These are phyloP conservation scores for Panicum hallii DNA, from an alignment of 202 grass and related monocot genomes.

Conservation along the genomic window DNA sequence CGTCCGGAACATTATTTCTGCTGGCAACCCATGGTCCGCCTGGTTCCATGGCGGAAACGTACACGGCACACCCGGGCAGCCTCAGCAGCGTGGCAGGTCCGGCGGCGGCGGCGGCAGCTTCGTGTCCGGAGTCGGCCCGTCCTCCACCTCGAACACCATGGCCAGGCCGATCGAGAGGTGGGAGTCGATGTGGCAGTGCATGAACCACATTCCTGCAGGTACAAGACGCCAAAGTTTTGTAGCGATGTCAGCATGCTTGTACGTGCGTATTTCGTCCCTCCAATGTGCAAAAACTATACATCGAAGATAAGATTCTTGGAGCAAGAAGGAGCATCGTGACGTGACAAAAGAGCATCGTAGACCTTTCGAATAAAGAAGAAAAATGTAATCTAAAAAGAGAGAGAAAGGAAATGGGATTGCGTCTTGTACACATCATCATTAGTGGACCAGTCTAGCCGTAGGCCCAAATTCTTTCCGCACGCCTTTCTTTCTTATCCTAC, in stretches of 20 bases:
- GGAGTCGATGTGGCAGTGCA: slow-evolving; percentile 47
- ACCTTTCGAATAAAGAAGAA: slow-evolving; percentile 18
- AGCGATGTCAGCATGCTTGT: neutral
- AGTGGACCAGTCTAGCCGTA: slow-evolving; percentile 6
- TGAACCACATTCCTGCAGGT: slow-evolving; percentile 56
- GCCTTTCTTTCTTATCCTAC: neutral
- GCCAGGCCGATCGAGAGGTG: slow-evolving; percentile 58
- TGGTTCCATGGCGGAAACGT: neutral
- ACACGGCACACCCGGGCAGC: neutral
- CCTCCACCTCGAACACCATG: slow-evolving; percentile 62
- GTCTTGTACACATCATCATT: neutral
- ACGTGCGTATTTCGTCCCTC: neutral
- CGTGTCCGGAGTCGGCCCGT: slow-evolving; percentile 50
- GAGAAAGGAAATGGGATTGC: neutral
- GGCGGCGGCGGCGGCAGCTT: slow-evolving; percentile 51
- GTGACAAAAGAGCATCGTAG: neutral
- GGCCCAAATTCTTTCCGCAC: slow-evolving; percentile 18
- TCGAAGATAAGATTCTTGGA: slow-evolving; percentile 1
- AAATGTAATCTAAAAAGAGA: neutral
- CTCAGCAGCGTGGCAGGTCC: slow-evolving; percentile 57
- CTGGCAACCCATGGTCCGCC: neutral
- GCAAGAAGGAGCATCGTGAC: neutral
- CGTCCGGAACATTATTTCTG: neutral
- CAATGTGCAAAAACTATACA: neutral
- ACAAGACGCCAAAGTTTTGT: neutral